These are phyloP conservation scores for Buxus sempervirens DNA, from an alignment of 164 flowering plant species.

Conservation along the genomic window DNA sequence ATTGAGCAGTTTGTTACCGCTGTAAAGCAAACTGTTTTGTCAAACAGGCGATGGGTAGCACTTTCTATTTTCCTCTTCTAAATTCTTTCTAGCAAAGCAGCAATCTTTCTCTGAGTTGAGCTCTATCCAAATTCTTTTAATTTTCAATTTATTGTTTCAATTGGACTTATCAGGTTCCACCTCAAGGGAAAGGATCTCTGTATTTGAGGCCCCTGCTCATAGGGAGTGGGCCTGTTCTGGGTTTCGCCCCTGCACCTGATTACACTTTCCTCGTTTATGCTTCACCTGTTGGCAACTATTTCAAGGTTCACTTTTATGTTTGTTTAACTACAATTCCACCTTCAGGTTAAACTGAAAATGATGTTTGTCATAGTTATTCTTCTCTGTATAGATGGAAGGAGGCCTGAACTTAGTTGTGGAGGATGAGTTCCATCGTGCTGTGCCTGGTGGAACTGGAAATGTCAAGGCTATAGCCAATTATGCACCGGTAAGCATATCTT, in stretches of 20 bases:
- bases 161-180: slow-evolving; percentile 70
- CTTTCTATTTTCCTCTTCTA: background rate
- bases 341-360: background rate
- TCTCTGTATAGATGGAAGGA: slow-evolving; percentile 38
- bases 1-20: slow-evolving; percentile 73
- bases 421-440: slow-evolving; percentile 63
- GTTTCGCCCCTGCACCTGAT: slow-evolving; percentile 80
- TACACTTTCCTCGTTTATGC: slow-evolving; percentile 77
- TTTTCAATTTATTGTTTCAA: background rate
- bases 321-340: background rate
- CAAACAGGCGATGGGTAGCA: slow-evolving; percentile 81
- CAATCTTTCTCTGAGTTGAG: no score
- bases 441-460: slow-evolving; percentile 83
- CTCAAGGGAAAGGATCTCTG: slow-evolving; percentile 82
- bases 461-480: slow-evolving; percentile 73
- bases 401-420: slow-evolving; percentile 70
- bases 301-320: slow-evolving; percentile 45
- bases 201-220: slow-evolving; percentile 83
- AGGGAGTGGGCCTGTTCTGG: slow-evolving; percentile 78
- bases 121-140: background rate
- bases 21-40: slow-evolving; percentile 63
- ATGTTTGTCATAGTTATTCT: background rate
- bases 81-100: background rate
- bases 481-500: slow-evolving; percentile 51
- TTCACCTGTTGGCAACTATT: slow-evolving; percentile 90